phyloP scores from a whole-genome alignment of 2,329 filamentous ascomycete species.

The Cercospora sp. region DNA sequence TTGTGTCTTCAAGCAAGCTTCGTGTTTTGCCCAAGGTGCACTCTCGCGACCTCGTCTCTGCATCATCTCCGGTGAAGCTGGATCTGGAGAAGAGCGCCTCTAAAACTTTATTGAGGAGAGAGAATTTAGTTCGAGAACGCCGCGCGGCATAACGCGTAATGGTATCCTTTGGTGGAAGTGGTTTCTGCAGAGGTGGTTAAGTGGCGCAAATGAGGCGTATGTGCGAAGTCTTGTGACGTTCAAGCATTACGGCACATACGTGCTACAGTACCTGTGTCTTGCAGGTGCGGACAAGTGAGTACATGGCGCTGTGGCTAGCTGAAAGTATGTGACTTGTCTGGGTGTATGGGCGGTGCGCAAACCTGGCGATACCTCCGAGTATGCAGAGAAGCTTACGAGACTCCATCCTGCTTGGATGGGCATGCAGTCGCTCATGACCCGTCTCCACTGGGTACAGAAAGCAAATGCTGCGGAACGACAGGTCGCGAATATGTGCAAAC shows the following conservation, averaged over 20 bases:
- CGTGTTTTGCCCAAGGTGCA: too few species aligned
- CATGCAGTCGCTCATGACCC: too few species aligned
- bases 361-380: too few species aligned
- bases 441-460: too few species aligned
- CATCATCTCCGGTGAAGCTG: neutral
- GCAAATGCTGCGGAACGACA: neutral
- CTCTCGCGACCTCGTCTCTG: too few species aligned
- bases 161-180: neutral
- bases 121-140: neutral
- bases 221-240: neutral
- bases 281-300: neutral
- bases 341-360: too few species aligned
- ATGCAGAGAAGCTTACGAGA: too few species aligned
- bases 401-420: too few species aligned
- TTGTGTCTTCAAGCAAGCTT: too few species aligned
- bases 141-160: neutral
- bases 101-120: neutral
- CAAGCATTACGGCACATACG: neutral
- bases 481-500: neutral
- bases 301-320: neutral
- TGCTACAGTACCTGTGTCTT: neutral
- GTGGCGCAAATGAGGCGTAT: neutral
- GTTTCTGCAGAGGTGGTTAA: neutral
- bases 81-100: neutral
- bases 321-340: neutral